Evolutionary conservation across 2,329 filamentous ascomycete genomes (phyloP).

Genomic region (Colletotrichum magnum): DNA sequence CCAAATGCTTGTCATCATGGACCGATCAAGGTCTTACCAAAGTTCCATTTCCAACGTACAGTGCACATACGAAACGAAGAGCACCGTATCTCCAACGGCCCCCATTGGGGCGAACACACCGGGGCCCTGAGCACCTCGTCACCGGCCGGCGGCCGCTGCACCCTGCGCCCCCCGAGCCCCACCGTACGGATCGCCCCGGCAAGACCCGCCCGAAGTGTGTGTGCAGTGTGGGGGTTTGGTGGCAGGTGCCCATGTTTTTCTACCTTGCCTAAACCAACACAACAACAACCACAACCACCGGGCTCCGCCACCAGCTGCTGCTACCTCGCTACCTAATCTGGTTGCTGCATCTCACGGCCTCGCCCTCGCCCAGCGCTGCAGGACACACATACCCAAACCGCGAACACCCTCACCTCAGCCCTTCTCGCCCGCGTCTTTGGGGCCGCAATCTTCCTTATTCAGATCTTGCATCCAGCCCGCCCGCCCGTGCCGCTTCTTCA

Average conservation of each 20-base stretch:
- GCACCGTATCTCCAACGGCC: conserved; percentile 3
- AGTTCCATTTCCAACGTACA: background rate
- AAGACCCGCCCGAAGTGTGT: conserved; percentile 16
- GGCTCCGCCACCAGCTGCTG: background rate
- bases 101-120: conserved; percentile 7
- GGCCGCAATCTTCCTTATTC: background rate
- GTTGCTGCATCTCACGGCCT: background rate
- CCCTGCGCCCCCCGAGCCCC: conserved; percentile 1
- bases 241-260: background rate
- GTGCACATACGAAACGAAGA: background rate
- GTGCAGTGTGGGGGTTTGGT: background rate
- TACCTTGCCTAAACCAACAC: background rate
- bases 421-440: background rate
- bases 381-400: too few relatives aligned
- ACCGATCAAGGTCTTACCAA: background rate
- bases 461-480: background rate
- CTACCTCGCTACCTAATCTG: background rate
- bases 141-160: background rate
- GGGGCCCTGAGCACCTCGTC: background rate
- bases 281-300: background rate
- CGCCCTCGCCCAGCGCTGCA: too few relatives aligned
- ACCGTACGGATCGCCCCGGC: conserved; percentile 34
- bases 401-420: too few relatives aligned
- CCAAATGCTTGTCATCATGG: background rate
- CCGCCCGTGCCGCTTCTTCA: background rate